Percentiles rank a stretch among this genome's conserved stretches.
Conservation (phyloP, 2,329 filamentous ascomycete species). For the Curvularia verruculosa region DNA sequence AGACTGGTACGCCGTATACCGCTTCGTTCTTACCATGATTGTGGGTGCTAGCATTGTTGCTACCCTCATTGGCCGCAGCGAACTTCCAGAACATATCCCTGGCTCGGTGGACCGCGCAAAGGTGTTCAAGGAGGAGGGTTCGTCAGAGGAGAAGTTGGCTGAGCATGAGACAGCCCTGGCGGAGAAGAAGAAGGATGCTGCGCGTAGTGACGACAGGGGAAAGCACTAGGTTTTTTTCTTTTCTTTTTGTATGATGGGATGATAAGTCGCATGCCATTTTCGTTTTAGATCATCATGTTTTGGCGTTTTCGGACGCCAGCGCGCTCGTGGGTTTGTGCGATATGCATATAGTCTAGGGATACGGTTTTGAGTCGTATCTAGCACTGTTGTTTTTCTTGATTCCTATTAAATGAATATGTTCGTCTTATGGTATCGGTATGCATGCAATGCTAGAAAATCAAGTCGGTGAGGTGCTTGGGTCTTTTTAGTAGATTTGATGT, state of each 20-base stretch:
- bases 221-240: constrained; percentile 2
- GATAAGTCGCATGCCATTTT: not conserved
- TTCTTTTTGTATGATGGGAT: not conserved
- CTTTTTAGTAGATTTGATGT: not conserved
- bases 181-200: constrained; percentile 32
- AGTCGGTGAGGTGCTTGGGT: not conserved
- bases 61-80: constrained; percentile 80
- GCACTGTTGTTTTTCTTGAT: not conserved
- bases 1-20: constrained; percentile 85
- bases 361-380: no score
- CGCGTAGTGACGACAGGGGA: constrained; percentile 26
- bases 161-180: constrained; percentile 39
- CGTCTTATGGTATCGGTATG: not conserved
- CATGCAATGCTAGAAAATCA: not conserved
- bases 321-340: not conserved
- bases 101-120: constrained; percentile 54
- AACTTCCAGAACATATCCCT: constrained; percentile 66
- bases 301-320: constrained; percentile 1
- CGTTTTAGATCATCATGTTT: not conserved
- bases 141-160: constrained; percentile 36
- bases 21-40: constrained; percentile 89
- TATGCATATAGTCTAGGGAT: constrained; percentile 1
- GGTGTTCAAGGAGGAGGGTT: constrained; percentile 52
- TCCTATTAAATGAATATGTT: not conserved
- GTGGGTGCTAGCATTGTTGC: constrained; percentile 83